Base-by-base conservation (phyloP, 768 basidiomycete species). In the Tylopilus vinaceipallidus region DNA sequence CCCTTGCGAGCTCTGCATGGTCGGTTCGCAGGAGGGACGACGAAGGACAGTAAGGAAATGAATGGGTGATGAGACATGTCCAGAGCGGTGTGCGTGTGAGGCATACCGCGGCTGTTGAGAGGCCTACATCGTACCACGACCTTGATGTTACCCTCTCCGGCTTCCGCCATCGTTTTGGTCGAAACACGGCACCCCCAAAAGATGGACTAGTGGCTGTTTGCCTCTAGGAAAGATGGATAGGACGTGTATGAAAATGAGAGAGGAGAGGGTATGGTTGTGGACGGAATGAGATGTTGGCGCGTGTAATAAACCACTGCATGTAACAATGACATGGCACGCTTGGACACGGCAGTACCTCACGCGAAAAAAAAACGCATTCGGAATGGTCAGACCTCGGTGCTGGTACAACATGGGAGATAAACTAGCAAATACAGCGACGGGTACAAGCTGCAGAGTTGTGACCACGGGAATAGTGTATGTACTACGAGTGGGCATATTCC, bases 111-210 rank as follows among this genome's bases (percentile, higher is more conserved):
- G 64, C 86, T 73, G 69, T 99, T 99, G 73, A 98, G 86, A 46
- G 95, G 95, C 59, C 95, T 81, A 77, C 95, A 98, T 85, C 95
- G 89, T 56, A 90, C 86, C 42, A 90, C 88, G 70, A 92, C 89
- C 75, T 91, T 91, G 78, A 91, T 91, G 73, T 91, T 91, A 47
- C 88, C 89, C 67, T 89, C 88, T 59, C 86, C 88, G 60, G 76
- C 77, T 69, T 89, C 88, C 47, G 83, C 79, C 87, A 89, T 87
- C 39, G 62, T 67, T 51, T 20, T 41, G 42, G 48, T 50, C 44
- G 58, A 63, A 56, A 52, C 35, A 24, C 47, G 49, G 47, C 50
- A 45, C 55, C 32, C 49, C 47, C 33, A 42, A 50, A 54, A 29
- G 53, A 52, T 20, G 45, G 26, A 26, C 43, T 52, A 49, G 42